Base-by-base conservation (phyloP, 345 rosid genomes). In the Salix viminalis region DNA sequence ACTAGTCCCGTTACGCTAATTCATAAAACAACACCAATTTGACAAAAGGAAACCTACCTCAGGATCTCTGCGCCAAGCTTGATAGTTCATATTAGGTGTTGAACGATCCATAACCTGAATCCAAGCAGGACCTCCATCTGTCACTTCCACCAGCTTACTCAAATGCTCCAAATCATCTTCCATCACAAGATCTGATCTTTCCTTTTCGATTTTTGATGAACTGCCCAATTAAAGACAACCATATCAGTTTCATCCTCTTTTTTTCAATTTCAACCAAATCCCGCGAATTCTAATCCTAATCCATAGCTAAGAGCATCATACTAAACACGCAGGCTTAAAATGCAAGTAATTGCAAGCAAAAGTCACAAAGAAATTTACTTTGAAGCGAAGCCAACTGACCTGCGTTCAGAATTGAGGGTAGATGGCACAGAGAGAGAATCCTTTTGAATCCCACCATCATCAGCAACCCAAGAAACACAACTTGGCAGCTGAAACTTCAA, bases 71-170 rank as follows among this genome's bases (percentile, higher is more conserved):
- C 91, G 91, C 98, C 99, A 93, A 67, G 99, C 99, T 82, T 88
- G 91, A 77, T 91, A 96, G 54, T 81, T 46, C 92, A 96, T 89
- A 26, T 88, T 88, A 0, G 88, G 82, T 1, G 90, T 86, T 32
- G 96, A 90, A 6, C 96, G 90, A 77, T 96, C 90, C 99, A 96
- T 96, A 97, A 96, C 92, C 21, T 87, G 91, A 89, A 93, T 91
- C 99, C 99, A 96, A 76, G 87, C 79, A 79, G 98, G 99, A 18
- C 98, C 99, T 24, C 92, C 93, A 79, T 96, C 98, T 85, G 87
- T 96, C 78, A 72, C 94, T 81, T 96, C 98, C 67, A 90, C 97
- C 81, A 93, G 88, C 83, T 83, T 81, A 78, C 84, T 85, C 58
- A 96, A 82, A 83, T 86, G 84, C 84, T 85, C 84, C 46, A 96